A percentile compares a stretch with the other conserved stretches of the same genome.
Evolutionary conservation across 2,329 filamentous ascomycete species (phyloP).

Genomic region (Neonectria magnoliae): DNA sequence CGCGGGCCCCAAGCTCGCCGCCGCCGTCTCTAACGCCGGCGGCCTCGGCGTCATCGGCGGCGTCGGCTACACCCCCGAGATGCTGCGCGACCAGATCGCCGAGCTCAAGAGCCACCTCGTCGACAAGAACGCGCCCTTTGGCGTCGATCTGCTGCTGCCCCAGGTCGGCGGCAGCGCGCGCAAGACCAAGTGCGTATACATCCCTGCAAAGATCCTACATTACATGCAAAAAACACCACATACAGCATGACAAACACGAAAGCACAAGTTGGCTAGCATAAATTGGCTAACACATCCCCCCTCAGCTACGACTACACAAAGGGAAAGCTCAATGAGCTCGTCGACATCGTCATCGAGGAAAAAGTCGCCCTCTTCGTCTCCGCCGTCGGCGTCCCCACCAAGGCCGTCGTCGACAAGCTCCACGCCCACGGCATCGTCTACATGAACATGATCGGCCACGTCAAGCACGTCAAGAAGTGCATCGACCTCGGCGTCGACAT

Average conservation of each 20-base stretch:
- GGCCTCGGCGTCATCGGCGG: slow-evolving; percentile 97
- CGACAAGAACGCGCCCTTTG: slow-evolving; percentile 95
- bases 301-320: slow-evolving; percentile 99
- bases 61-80: slow-evolving; percentile 94
- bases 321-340: slow-evolving; percentile 91
- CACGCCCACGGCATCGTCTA: slow-evolving; percentile 89
- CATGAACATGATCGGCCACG: slow-evolving; percentile 99
- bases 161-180: slow-evolving; percentile 94
- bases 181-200: slow-evolving; percentile 80
- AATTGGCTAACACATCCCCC: slow-evolving; percentile 22
- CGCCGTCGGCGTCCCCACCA: slow-evolving; percentile 92
- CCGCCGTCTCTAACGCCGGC: slow-evolving; percentile 95
- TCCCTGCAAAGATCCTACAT: slow-evolving; percentile 33
- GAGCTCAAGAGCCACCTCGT: slow-evolving; percentile 89
- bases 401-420: slow-evolving; percentile 86
- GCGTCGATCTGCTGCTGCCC: slow-evolving; percentile 91
- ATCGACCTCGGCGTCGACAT: slow-evolving; percentile 92
- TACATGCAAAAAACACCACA: slow-evolving; percentile 19
- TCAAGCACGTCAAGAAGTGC: slow-evolving; percentile 98
- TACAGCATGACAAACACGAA: too few species aligned
- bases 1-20: slow-evolving; percentile 93
- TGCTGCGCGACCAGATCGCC: slow-evolving; percentile 93
- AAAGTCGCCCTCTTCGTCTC: slow-evolving; percentile 95
- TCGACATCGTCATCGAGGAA: slow-evolving; percentile 92
- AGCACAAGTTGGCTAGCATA: too few species aligned